Conservation (phyloP, 768 basidiomycete species). For the Lentinula edodes region DNA sequence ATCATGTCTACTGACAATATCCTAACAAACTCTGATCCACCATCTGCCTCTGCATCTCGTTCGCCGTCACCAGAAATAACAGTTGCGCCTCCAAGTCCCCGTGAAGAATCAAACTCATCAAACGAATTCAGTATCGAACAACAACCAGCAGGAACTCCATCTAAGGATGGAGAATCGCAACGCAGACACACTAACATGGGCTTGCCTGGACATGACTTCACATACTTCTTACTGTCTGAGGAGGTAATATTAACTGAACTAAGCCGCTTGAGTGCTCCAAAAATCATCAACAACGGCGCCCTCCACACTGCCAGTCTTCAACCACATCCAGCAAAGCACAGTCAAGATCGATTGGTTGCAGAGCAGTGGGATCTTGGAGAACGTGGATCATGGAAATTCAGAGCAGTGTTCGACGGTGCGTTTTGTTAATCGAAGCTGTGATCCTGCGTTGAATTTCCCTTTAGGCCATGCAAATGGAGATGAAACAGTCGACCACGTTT, state of each 20-base stretch:
- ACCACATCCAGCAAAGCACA: conserved; percentile 34
- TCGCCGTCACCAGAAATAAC: conserved; percentile 1
- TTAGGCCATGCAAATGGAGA: conserved; percentile 22
- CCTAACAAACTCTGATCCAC: not conserved
- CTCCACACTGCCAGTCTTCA: conserved; percentile 26
- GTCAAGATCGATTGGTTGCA: conserved; percentile 42
- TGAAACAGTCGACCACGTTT: conserved; percentile 39
- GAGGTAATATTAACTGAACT: not conserved
- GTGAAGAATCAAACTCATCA: not conserved
- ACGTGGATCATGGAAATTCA: conserved; percentile 34
- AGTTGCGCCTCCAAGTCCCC: not conserved
- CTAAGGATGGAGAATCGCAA: not conserved
- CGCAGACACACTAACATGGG: not conserved
- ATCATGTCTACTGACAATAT: not conserved
- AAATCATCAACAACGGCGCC: not conserved
- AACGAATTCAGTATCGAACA: not conserved
- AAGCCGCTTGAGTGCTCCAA: not conserved
- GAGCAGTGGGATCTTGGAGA: conserved; percentile 17
- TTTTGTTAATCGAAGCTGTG: conserved; percentile 22
- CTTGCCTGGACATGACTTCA: not conserved
- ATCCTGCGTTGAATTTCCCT: conserved; percentile 10
- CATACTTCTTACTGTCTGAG: not conserved
- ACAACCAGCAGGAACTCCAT: not conserved
- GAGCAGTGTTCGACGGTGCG: conserved; percentile 44
- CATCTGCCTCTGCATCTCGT: not conserved